Percentiles rank a stretch among this genome's conserved stretches.
Conservation (phyloP, 306 rosid species). For the Acacia melanoxylon region DNA sequence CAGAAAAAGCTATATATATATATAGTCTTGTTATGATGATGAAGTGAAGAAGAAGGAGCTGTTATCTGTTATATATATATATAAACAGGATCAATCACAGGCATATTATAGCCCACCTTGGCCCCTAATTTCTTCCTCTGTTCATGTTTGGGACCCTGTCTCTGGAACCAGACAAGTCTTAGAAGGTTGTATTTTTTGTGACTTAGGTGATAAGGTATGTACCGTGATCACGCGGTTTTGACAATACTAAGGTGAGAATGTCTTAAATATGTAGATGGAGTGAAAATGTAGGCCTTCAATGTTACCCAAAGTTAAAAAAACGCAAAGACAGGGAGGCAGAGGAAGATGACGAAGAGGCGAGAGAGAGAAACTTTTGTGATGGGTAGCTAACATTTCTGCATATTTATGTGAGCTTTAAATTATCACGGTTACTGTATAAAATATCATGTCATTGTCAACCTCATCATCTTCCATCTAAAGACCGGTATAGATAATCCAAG, state of each 20-base stretch:
- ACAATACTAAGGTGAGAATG: no score
- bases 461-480: not conserved
- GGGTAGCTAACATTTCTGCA: constrained; percentile 15
- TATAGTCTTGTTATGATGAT: not conserved
- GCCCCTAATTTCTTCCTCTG: not conserved
- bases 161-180: constrained; percentile 3
- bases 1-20: not conserved
- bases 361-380: not conserved
- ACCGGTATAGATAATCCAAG: no score
- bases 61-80: not conserved
- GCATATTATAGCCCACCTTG: constrained; percentile 10
- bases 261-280: not conserved
- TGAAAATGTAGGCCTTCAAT: not conserved
- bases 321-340: not conserved
- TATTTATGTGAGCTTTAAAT: constrained; percentile 1
- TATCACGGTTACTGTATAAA: not conserved
- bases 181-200: constrained; percentile 18
- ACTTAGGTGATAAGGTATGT: not conserved
- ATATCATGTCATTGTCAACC: not conserved
- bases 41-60: constrained; percentile 1
- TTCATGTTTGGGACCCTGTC: not conserved
- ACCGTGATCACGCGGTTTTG: constrained; percentile 22
- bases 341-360: not conserved
- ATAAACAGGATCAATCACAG: not conserved
- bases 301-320: not conserved